Base-by-base conservation (phyloP, 1,284 basidiomycete genomes). In the Schizopora paradoxa region DNA sequence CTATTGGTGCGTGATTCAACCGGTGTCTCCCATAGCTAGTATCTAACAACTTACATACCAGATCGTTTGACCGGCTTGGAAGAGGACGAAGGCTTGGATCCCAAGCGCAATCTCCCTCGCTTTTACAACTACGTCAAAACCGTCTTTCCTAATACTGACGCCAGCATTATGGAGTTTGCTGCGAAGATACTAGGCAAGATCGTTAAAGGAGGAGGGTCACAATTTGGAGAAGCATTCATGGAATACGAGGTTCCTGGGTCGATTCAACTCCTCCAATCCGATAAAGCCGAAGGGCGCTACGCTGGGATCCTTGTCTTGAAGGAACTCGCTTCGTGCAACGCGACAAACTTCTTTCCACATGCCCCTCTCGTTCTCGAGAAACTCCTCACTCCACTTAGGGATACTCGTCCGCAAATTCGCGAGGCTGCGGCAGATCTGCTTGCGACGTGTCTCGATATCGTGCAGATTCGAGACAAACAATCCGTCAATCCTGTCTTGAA, bases 81-180 rank as follows among this genome's bases (percentile, higher is more conserved):
- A 29, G 76, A 76, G 28, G 86, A 86, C 59, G 84, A 87, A 60
- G 78, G 77, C 6, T 79, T 87, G 23, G 86, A 87, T 59, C 79
- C 81, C 29, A 83, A 81, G 55, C 71, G 78, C 29, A 85, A 85
- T 51, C 76, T 91, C 29, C 92, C 86, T 64, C 79, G 90, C 29
- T 87, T 92, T 65, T 93, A 88, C 72, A 91, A 92, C 68, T 93
- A 92, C 67, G 86, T 91, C 65, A 91, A 91, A 60, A 78, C 84
- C 37, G 77, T 91, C 19, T 74, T 92, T 14, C 90, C 89, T 5
- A 86, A 87, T 60, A 75, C 78, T 52, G 91, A 93, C 61, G 77
- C 87, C 56, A 85, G 83, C 61, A 84, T 93, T 57, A 93, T 92
- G 90, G 73, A 91, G 38, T 82, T 86, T 1, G 90, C 89, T 1